Evolutionary conservation across 73 alveolate genomes (phyloP).

Genomic region (Tetrahymena thermophila): DNA sequence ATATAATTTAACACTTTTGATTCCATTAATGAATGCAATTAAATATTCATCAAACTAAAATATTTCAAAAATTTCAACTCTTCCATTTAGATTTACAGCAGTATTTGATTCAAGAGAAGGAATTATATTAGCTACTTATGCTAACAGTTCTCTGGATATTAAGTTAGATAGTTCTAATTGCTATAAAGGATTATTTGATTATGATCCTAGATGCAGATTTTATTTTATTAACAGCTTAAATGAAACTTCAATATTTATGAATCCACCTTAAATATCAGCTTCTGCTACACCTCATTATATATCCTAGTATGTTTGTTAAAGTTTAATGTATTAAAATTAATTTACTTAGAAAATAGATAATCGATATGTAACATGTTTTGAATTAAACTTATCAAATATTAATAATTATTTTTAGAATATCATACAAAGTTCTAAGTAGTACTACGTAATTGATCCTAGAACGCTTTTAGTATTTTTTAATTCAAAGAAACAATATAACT

Average conservation of each 20-base stretch:
- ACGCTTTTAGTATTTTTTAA: background rate
- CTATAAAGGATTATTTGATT: background rate
- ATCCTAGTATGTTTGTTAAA: background rate
- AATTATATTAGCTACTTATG: background rate
- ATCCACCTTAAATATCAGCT: background rate
- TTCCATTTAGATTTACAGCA: background rate
- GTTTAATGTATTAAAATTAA: background rate
- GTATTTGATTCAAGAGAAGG: background rate
- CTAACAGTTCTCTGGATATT: background rate
- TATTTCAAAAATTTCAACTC: background rate
- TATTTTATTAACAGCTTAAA: too few species aligned
- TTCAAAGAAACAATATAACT: background rate
- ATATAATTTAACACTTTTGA: background rate
- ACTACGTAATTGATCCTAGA: background rate
- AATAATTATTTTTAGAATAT: too few species aligned
- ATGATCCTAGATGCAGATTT: background rate
- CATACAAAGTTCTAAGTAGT: background rate
- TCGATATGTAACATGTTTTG: background rate
- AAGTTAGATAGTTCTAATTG: background rate
- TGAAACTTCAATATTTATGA: background rate
- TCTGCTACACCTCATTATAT: background rate
- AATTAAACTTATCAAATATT: background rate
- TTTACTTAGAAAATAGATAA: background rate
- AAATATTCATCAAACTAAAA: background rate
- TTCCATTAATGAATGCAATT: background rate